Evolutionary conservation across 2,329 filamentous ascomycete genomes (phyloP), one percentile per base, ranked within the genome.

Genomic region (Fusarium hainanense): DNA sequence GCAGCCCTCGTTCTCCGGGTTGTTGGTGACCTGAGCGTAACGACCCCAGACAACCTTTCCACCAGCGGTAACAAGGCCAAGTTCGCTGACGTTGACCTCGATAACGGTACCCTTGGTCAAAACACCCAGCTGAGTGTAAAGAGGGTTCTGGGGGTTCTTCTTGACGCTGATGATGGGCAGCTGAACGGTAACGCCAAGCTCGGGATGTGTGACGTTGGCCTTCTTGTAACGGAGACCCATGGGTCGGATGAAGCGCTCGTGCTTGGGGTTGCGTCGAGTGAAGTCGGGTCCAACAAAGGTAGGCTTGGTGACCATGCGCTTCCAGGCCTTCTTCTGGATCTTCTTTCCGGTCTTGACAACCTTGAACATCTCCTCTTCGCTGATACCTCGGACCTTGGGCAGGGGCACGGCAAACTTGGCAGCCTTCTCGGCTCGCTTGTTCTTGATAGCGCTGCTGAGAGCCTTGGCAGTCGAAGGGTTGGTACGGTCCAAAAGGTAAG

Each of bases 291-390:
- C 95, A 23, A 98, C 95, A 79, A 98, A 98, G 58, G 79, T 83
- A 63, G 76, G 79, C 73, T 88, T 88, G 30, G 85, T 88, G 68
- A 89, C 85, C 85, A 90, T 90, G 37, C 90, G 82, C 83, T 92
- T 92, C 90, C 90, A 88, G 60, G 85, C 86, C 86, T 96, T 97
- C 88, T 97, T 94, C 59, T 90, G 86, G 4, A 91, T 93, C 87
- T 97, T 98, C 88, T 97, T 97, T 75, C 96, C 95, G 32, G 95
- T 98, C 84, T 94, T 94, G 77, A 98, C 90, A 16, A 97, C 94
- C 82, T 93, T 95, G 86, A 98, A 98, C 92, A 98, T 95, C 84
- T 97, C 95, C 85, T 97, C 93, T 84, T 98, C 95, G 72, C 89
- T 90, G 74, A 98, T 98, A 62, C 80, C 95, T 76, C 93, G 89